Evolutionary conservation across 176 grass and related monocot genomes (phyloP), one percentile per base, ranked within the genome.

Genomic region (Eragrostis nindensis): DNA sequence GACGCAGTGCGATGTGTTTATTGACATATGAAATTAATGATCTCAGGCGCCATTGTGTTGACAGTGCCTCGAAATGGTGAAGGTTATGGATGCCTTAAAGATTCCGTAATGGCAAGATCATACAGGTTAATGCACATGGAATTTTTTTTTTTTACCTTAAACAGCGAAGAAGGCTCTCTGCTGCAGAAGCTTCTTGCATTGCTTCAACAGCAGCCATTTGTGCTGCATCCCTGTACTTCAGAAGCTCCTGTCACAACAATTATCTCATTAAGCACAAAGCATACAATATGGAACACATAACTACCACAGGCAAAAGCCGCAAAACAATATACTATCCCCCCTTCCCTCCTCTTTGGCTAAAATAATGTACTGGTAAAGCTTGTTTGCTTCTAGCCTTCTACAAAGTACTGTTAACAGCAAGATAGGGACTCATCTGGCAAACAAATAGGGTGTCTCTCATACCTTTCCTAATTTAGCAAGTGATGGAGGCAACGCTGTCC

Each of bases 391-490:
- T 18, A 17, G 62, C 3, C 8, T 24, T 70, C 11, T 18, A 17
- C 9, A 70, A 62, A 3, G 5, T 61, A 18, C 26, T 40, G 25
- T 73, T 55, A 67, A 80, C 42, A 75, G n/a, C n/a, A 75, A 61
- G 24, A 76, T 24, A 76, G 8, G 52, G n/a, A 13, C 43, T 15
- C 8, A 32, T 29, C 32, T 38, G 6, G 32, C 48, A 36, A 82
- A 70, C 16, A 85, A 7, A 29, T 27, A 10, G 8, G 8, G 30
- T 26, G 44, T 0, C 21, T 42, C 19, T 19, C 68, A 38, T 89
- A 98, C 96, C 96, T 95, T 98, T 68, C 96, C 96, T 74, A 95
- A 53, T 42, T 98, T 98, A 66, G 86, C 75, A 50, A 99, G 79
- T 71, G 96, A 83, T 26, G 88, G 79, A 27, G 96, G 90, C 79